Evolutionary conservation across 177 flowering plant genomes (phyloP).

Genomic region (Vitis hybrid): DNA sequence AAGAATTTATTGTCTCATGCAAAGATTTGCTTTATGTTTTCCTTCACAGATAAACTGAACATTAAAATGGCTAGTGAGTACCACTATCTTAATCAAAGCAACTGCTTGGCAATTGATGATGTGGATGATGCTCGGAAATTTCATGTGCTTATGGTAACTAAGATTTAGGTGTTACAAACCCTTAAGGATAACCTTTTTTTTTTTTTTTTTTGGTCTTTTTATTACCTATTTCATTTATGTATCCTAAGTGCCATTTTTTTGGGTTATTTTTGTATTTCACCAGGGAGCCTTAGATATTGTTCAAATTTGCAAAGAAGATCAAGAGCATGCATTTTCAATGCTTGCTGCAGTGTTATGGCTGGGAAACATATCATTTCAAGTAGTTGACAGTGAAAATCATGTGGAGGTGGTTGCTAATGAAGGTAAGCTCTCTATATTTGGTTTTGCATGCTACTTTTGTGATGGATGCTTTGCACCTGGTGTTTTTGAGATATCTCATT

Average conservation of each 20-base stretch:
- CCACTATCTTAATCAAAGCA: constrained; percentile 76
- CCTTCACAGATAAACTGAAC: constrained; percentile 60
- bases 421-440: constrained; percentile 43
- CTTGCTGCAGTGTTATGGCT: constrained; percentile 90
- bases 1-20: neutral
- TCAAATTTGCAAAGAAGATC: constrained; percentile 64
- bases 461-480: neutral
- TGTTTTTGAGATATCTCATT: neutral
- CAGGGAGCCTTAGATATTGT: constrained; percentile 79
- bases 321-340: constrained; percentile 65
- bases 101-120: constrained; percentile 64
- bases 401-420: constrained; percentile 75
- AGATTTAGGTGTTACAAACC: constrained; percentile 4
- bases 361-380: constrained; percentile 81
- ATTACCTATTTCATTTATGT: neutral
- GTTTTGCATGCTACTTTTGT: constrained; percentile 1
- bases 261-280: constrained; percentile 1
- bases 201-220: neutral
- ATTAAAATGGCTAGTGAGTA: constrained; percentile 65
- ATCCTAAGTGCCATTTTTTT: constrained; percentile 8
- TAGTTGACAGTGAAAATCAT: constrained; percentile 68
- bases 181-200: neutral
- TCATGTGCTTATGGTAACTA: constrained; percentile 65
- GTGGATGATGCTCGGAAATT: constrained; percentile 74
- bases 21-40: constrained; percentile 1